Percentiles rank a stretch among this genome's conserved stretches.
Evolutionary conservation across 2,329 filamentous ascomycete genomes (phyloP).

Genomic region (Geosmithia flava): DNA sequence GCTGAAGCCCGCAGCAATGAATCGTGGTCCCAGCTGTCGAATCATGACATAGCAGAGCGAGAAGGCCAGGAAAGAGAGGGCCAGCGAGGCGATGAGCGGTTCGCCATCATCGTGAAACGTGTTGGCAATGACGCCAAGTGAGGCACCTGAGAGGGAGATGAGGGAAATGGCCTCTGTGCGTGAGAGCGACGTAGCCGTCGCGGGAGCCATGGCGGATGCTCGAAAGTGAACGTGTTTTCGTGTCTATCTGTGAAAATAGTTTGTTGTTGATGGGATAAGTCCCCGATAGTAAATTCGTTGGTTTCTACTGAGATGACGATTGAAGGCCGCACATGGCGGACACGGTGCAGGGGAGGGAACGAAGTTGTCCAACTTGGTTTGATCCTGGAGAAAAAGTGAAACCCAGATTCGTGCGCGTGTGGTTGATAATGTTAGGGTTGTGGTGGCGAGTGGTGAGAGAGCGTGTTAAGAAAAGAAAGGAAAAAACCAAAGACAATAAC

Average conservation of each 20-base stretch:
- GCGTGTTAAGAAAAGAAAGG: neutral
- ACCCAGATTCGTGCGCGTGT: neutral
- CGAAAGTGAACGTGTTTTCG: slow-evolving; percentile 1
- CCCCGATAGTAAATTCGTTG: neutral
- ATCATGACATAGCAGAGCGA: slow-evolving; percentile 74
- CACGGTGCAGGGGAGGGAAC: too few species aligned
- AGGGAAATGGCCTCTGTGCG: slow-evolving; percentile 40
- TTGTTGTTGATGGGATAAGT: neutral
- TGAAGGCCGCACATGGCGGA: neutral
- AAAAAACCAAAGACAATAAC: neutral
- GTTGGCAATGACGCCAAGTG: slow-evolving; percentile 63
- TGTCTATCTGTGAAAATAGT: neutral
- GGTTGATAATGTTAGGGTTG: neutral
- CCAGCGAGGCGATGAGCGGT: slow-evolving; percentile 76
- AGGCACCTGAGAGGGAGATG: slow-evolving; percentile 53
- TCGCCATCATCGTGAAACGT: slow-evolving; percentile 78
- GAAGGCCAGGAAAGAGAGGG: slow-evolving; percentile 78
- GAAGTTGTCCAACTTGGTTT: too few species aligned
- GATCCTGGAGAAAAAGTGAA: neutral
- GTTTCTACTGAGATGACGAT: neutral
- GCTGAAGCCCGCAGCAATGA: slow-evolving; percentile 79
- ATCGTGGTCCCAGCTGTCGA: slow-evolving; percentile 82
- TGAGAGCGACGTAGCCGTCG: slow-evolving; percentile 28
- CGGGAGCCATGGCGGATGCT: slow-evolving; percentile 12
- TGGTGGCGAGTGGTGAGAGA: neutral